Evolutionary conservation across 108 stramenopile genomes (phyloP).

Genomic region (Asterionellopsis glacialis): DNA sequence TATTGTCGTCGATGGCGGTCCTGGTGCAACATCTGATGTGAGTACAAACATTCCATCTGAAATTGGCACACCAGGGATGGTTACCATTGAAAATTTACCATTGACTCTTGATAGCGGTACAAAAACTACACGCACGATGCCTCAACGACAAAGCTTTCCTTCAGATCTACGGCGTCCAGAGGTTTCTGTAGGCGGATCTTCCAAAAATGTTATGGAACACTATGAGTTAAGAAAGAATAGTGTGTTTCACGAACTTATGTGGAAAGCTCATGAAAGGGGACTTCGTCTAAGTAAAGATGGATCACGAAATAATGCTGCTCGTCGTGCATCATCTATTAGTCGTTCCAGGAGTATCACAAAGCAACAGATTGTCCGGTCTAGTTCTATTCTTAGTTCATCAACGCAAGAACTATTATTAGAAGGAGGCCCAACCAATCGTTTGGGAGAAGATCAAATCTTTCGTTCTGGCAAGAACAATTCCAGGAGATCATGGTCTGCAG

Average conservation of each 20-base stretch:
- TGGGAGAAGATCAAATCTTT: constrained; percentile 12
- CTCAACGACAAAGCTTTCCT: too few relatives aligned
- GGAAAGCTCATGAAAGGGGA: constrained; percentile 48
- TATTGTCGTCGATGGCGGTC: too few relatives aligned
- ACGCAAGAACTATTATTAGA: not conserved
- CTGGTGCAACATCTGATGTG: too few relatives aligned
- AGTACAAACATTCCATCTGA: too few relatives aligned
- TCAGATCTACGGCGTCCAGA: too few relatives aligned
- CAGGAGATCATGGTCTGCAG: too few relatives aligned
- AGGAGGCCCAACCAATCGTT: constrained; percentile 7
- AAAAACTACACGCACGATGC: too few relatives aligned
- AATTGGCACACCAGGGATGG: too few relatives aligned
- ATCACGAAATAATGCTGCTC: constrained; percentile 5
- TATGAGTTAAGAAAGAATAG: constrained; percentile 6
- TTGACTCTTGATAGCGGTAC: too few relatives aligned
- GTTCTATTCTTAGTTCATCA: constrained; percentile 2
- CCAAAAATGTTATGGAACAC: constrained; percentile 14
- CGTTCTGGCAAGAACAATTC: not conserved
- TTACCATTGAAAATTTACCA: too few relatives aligned
- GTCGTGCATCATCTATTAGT: constrained; percentile 9
- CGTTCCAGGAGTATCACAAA: constrained; percentile 3
- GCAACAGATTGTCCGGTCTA: constrained; percentile 3
- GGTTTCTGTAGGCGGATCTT: too few relatives aligned
- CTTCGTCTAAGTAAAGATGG: constrained; percentile 23
- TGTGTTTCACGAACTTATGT: constrained; percentile 16